These are phyloP conservation scores for Ganoderma leucocontextum DNA, from an alignment of 1,284 basidiomycete genomes.

Conservation along the genomic window DNA sequence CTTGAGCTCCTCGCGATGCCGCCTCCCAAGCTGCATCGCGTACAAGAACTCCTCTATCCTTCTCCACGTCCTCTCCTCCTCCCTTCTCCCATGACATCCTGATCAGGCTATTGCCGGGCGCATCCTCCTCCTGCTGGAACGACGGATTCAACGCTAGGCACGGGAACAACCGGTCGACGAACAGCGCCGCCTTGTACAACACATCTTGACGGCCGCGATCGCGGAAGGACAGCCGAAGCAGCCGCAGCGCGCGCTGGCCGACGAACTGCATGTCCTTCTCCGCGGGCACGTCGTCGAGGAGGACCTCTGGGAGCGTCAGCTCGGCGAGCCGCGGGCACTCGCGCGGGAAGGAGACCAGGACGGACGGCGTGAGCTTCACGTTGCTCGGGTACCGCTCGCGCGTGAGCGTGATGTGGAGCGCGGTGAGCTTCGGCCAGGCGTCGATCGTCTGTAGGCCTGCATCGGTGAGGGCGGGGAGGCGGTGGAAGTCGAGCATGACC, in stretches of 20 bases:
- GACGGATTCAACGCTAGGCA: not conserved
- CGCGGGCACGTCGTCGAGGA: not conserved
- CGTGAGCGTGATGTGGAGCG: conserved; percentile 4
- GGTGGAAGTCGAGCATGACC: not conserved
- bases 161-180: conserved; percentile 17
- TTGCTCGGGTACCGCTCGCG: not conserved
- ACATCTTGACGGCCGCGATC: not conserved
- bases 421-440: conserved; percentile 14
- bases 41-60: not conserved
- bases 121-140: not conserved
- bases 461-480: not conserved
- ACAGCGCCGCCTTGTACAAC: conserved; percentile 2
- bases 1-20: not conserved
- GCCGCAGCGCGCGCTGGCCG: conserved; percentile 2
- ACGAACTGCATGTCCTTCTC: conserved; percentile 1
- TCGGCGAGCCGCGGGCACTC: not conserved
- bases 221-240: not conserved
- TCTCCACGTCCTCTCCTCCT: not conserved
- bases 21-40: conserved; percentile 1
- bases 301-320: conserved; percentile 9
- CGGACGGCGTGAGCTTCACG: not conserved
- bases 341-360: conserved; percentile 1
- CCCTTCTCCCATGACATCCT: not conserved
- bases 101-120: not conserved
- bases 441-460: not conserved